Conservation (phyloP, 495 filamentous ascomycete species). For the Chaetomium fimeti region DNA sequence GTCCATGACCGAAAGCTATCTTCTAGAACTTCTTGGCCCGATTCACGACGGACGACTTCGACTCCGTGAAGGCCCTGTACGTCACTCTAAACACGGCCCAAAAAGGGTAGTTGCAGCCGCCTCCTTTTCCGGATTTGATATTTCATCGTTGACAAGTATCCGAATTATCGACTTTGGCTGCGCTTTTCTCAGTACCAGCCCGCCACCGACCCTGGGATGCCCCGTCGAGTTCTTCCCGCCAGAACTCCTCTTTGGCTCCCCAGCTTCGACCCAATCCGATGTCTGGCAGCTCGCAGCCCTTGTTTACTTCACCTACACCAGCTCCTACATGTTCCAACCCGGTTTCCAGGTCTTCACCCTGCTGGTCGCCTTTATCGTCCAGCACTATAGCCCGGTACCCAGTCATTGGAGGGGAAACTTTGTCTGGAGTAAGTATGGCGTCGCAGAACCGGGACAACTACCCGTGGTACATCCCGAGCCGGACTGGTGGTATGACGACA, state of each 20-base stretch:
- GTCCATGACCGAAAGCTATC: not conserved
- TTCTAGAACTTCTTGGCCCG: slow-evolving; percentile 11
- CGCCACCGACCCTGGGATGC: slow-evolving; percentile 1
- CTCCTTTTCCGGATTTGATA: slow-evolving; percentile 7
- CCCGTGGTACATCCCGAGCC: not conserved
- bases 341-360: not conserved
- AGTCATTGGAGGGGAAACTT: slow-evolving; percentile 7
- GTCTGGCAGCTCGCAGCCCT: slow-evolving; percentile 15
- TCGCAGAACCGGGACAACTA: not conserved
- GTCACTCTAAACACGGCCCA: slow-evolving; percentile 11
- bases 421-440: slow-evolving; percentile 8
- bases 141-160: not conserved
- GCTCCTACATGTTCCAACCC: slow-evolving; percentile 6
- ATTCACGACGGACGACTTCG: not conserved
- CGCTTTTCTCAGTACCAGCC: slow-evolving; percentile 1
- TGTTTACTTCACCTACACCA: not conserved
- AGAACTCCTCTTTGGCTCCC: slow-evolving; percentile 3
- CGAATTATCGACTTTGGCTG: slow-evolving; percentile 14
- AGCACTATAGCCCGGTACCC: slow-evolving; percentile 6
- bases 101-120: not conserved
- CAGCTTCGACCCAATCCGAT: slow-evolving; percentile 7
- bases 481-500: slow-evolving; percentile 11
- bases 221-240: slow-evolving; percentile 5
- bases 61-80: slow-evolving; percentile 9
- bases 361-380: slow-evolving; percentile 4